Evolutionary conservation across 78 protist genomes (phyloP).

Genomic region (Guillardia theta): DNA sequence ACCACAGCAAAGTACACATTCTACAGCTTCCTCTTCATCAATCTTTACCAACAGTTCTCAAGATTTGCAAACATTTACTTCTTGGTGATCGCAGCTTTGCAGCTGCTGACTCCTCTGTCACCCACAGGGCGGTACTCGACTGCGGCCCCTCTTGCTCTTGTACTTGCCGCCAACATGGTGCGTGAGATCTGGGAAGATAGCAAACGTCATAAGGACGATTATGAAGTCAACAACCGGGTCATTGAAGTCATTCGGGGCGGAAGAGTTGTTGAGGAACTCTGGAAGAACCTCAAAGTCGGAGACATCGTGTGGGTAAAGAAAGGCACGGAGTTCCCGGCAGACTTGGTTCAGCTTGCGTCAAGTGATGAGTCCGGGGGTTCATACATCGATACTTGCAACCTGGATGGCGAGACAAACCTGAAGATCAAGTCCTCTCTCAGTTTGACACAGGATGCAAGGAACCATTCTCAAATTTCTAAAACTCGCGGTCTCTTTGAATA

Average conservation of each 20-base stretch:
- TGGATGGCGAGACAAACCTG: constrained; percentile 86
- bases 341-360: constrained; percentile 70
- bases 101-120: constrained; percentile 31
- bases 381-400: constrained; percentile 88
- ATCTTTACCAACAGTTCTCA: constrained; percentile 61
- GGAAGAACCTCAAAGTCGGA: constrained; percentile 65
- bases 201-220: constrained; percentile 49
- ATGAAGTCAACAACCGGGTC: neutral
- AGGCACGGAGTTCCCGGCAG: constrained; percentile 80
- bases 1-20: constrained; percentile 48
- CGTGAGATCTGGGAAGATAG: constrained; percentile 47
- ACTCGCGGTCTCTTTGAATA: neutral
- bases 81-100: constrained; percentile 56
- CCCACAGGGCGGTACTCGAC: constrained; percentile 11
- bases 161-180: neutral
- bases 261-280: neutral
- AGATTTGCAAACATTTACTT: constrained; percentile 73
- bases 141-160: constrained; percentile 10
- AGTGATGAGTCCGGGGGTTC: constrained; percentile 73
- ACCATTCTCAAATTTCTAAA: neutral
- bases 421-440: constrained; percentile 30
- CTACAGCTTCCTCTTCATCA: constrained; percentile 4
- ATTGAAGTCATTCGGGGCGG: constrained; percentile 31
- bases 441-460: neutral
- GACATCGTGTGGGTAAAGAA: constrained; percentile 65